Evolutionary conservation across 176 grass and related monocot species (phyloP).

Genomic region (Carex parvula): DNA sequence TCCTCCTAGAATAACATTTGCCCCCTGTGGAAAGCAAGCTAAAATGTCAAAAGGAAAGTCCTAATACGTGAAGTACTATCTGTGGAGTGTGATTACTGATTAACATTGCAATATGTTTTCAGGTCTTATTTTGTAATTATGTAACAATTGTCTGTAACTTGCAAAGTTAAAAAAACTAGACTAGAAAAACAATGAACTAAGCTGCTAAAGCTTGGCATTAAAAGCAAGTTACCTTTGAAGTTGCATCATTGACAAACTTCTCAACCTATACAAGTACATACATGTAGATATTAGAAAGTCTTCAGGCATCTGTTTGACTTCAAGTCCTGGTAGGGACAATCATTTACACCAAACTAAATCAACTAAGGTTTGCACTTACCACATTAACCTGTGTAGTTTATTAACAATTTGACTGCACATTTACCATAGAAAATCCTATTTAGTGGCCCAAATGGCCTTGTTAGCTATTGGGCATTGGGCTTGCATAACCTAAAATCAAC

Average conservation of each 20-base stretch:
- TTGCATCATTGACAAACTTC: constrained; percentile 72
- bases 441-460: background rate
- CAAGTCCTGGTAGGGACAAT: background rate
- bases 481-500: background rate
- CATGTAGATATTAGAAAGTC: constrained; percentile 16
- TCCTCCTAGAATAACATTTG: constrained; percentile 77
- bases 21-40: constrained; percentile 46
- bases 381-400: background rate
- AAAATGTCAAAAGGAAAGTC: background rate
- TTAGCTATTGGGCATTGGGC: background rate
- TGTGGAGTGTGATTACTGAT: background rate
- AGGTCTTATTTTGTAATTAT: background rate
- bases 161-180: background rate
- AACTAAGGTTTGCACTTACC: background rate
- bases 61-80: background rate
- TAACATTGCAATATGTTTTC: background rate
- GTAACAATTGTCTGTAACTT: background rate
- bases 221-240: constrained; percentile 68
- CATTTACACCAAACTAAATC: background rate
- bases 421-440: background rate
- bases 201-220: background rate
- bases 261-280: constrained; percentile 63
- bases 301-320: background rate
- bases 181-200: background rate
- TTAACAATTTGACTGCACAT: background rate